Base-by-base conservation (phyloP, 768 basidiomycete genomes). In the Cyclocybe cylindracea region DNA sequence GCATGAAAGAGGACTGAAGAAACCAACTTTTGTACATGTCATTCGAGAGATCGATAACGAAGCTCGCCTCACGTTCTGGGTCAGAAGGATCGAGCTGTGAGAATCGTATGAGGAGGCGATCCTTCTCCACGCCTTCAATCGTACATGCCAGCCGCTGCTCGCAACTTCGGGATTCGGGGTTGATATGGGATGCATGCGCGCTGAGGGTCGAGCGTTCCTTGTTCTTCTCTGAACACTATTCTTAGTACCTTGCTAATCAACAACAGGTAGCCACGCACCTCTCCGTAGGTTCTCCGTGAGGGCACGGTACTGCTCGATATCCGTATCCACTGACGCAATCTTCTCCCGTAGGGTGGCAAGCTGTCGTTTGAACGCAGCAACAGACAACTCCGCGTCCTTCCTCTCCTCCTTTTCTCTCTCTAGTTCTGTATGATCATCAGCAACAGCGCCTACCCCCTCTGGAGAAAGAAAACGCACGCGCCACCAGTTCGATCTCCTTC, bases 111-210 rank as follows among this genome's bases (percentile, higher is more conserved):
- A 94, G 77, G 14, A 94, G 76, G 42, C 83, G 78, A 64, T 89
- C 86, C 34, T 74, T 75, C 60, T 84, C 84, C 38, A 94, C 79
- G 36, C 91, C 91, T 66, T 94, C 91, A n/a, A 94, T 78, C 11
- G 76, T 68, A 64, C 84, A 88, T 11, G 78, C 78, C 32, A 91
- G 69, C 33, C 73, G 69, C 6, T 74, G 73, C 70, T 90, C 84
- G 56, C 80, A 80, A 10, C 69, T 76, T 2, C 70, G 66, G 19
- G 89, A 69, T 57, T 91, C 87, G 2, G 82, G 80, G 2, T 72
- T 66, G 10, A 81, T 66, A 32, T 70, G 72, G 7, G 78, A 74
- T 29, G 82, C 81, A 61, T 85, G 79, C 3, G 72, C 65, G 24
- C 71, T 76, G 39, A 91, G 72, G 32, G 77, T 78, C 13, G 73